phyloP scores from a whole-genome alignment of 1,284 basidiomycete genomes.

The Amylostereum areolatum region DNA sequence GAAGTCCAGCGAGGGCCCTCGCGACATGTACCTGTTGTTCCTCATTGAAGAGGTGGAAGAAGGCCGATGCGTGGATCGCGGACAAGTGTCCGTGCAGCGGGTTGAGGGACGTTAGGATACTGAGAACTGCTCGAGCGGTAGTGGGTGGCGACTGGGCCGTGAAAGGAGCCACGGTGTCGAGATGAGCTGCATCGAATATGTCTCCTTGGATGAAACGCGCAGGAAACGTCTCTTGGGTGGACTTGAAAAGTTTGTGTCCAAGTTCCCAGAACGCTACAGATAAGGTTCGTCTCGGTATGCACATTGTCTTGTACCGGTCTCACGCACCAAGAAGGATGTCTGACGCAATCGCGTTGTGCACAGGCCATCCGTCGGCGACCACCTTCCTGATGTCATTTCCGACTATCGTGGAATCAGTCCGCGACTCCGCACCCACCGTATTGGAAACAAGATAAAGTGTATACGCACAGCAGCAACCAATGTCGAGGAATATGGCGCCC shows the following conservation, averaged over 20 bases:
- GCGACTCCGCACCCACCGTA: too few relatives aligned
- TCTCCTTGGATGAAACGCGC: constrained; percentile 39
- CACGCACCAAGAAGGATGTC: constrained; percentile 16
- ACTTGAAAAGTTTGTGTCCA: constrained; percentile 21
- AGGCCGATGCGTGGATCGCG: constrained; percentile 34
- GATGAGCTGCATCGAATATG: constrained; percentile 27
- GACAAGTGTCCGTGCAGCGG: constrained; percentile 35
- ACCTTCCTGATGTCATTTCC: constrained; percentile 11
- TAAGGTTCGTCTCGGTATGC: constrained; percentile 5
- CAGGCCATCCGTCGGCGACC: constrained; percentile 11
- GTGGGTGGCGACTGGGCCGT: constrained; percentile 13
- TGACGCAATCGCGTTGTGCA: constrained; percentile 10
- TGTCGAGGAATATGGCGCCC: constrained; percentile 12
- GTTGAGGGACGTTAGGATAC: constrained; percentile 27
- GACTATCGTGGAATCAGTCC: constrained; percentile 1
- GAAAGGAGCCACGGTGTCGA: constrained; percentile 22
- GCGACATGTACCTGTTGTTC: constrained; percentile 32
- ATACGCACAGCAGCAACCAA: constrained; percentile 12
- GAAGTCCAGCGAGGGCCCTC: constrained; percentile 28
- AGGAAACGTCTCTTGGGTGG: constrained; percentile 29
- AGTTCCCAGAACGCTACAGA: constrained; percentile 19
- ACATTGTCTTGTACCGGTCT: too few relatives aligned
- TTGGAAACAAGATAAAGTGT: not conserved
- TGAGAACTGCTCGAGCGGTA: constrained; percentile 22
- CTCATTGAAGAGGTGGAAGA: constrained; percentile 44